Evolutionary conservation across 1,139 yeast species (phyloP), one percentile per base, ranked within the genome.

Genomic region (Debaryomyces psychrophilus): DNA sequence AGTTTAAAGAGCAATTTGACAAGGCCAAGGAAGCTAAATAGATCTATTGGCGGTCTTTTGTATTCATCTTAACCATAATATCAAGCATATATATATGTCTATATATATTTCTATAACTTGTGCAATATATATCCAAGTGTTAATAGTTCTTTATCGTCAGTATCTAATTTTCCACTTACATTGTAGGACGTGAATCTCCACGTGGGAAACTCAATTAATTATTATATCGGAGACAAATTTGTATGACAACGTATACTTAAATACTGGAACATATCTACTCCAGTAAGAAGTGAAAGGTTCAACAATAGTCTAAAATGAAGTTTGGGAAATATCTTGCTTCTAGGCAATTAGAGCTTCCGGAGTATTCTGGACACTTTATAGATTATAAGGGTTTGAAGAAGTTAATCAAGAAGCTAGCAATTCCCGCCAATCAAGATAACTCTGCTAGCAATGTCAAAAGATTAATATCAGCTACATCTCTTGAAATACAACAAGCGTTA

Each of bases 321-420:
- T 93, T 90, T 67, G 99, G 98, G 47, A 93, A 93, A 68, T 88
- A 90, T 64, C 77, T 93, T 64, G 98, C 96, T 53, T 87, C 95
- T 38, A 82, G 97, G 65, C 97, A 90, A 70, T 77, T 93, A 56
- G 98, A 93, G 66, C 76, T 93, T 48, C 98, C 98, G 8, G 98
- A 93, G 65, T 93, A 93, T 66, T 83, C 95, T 40, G 92, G 93
- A 41, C 87, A 89, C 64, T 93, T 93, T 70, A 92, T 93, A 64
- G 92, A 93, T 69, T 93, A 93, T 68, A 93, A 93, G 71, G 95
- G 95, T 4, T 71, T 93, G 49, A 93, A 93, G 67, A 89, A 87
- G 64, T 71, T 87, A 50, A 87, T 86, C 54, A 87, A 87, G 62
- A 85, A 83, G 43, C 65, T 86, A 45, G 86, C 88, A 4, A 72